Base-by-base conservation (phyloP, 257 asterid species). In the Petunia axillaris region DNA sequence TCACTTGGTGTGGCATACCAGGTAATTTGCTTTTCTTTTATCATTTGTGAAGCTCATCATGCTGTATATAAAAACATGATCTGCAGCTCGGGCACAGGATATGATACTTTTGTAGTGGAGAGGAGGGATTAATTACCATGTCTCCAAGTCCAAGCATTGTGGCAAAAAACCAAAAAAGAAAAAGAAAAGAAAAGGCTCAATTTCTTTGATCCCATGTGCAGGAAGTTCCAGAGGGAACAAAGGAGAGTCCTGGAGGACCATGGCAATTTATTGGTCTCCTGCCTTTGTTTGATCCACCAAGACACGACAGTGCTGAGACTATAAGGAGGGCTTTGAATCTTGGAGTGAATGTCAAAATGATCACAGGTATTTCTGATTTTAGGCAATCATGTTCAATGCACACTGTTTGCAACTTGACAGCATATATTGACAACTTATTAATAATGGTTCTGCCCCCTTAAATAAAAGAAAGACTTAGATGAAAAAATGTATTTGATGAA, bases 251-350 rank as follows among this genome's bases (percentile, higher is more conserved):
- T 14, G 90, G 90, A 63, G 90, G 88, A 64, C 90, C 90, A 16
- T 87, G 90, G 90, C 88, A 87, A 60, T 85, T 87, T 53, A 55
- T 85, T 79, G 90, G 86, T 71, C 87, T 87, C 4, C 80, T 87
- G 90, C 90, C 90, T 78, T 87, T 87, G 37, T 87, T 87, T 80
- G 90, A 87, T 75, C 90, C 90, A 57, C 90, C 90, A 10, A 79
- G 90, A n/a, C 90, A 87, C 64, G 90, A 87, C 82, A 87, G 90
- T 85, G 90, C 90, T 70, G 90, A 87, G 81, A 87, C 90, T 11
- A 87, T 87, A 41, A 83, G 90, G 71, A 85, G 90, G 82, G 90
- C 90, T 83, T 65, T 87, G 62, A 87, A 87, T 81, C 90, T 87
- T 79, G 90, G 90, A 81, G 90, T 87, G 14, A 87, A 87, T 81